Conservation (phyloP, 306 rosid species). For the Amphicarpaea edgeworthii region DNA sequence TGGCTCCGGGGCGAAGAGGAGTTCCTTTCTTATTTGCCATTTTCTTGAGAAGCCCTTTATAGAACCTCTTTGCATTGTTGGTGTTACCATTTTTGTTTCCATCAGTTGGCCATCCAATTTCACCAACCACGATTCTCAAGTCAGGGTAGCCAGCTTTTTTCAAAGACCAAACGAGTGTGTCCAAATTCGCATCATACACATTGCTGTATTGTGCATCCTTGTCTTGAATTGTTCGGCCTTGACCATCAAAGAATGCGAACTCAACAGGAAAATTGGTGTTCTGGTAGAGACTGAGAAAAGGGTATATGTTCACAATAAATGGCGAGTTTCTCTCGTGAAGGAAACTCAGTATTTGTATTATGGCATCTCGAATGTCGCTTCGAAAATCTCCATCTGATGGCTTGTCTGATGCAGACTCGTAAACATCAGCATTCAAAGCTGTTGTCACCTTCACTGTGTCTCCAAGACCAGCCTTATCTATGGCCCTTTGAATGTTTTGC, state of each 20-base stretch:
- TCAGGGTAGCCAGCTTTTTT: slow-evolving; percentile 52
- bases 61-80: slow-evolving; percentile 61
- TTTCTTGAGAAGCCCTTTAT: slow-evolving; percentile 67
- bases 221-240: slow-evolving; percentile 48
- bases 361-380: slow-evolving; percentile 39
- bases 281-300: slow-evolving; percentile 72
- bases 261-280: slow-evolving; percentile 55
- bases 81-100: slow-evolving; percentile 54
- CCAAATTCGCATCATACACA: slow-evolving; percentile 79
- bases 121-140: slow-evolving; percentile 68
- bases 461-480: slow-evolving; percentile 61
- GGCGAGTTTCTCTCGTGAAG: slow-evolving; percentile 56
- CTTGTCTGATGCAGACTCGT: slow-evolving; percentile 54
- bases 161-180: slow-evolving; percentile 68
- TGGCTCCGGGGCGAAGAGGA: slow-evolving; percentile 56
- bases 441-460: slow-evolving; percentile 64
- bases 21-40: slow-evolving; percentile 63
- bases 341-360: slow-evolving; percentile 52
- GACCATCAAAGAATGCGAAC: slow-evolving; percentile 65
- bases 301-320: slow-evolving; percentile 83
- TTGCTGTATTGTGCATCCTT: slow-evolving; percentile 53
- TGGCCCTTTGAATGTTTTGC: slow-evolving; percentile 72
- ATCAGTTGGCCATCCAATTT: slow-evolving; percentile 95
- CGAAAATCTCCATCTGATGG: slow-evolving; percentile 80
- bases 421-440: slow-evolving; percentile 82